phyloP scores from a whole-genome alignment of 345 rosid species.

The Gossypium thurberi region DNA sequence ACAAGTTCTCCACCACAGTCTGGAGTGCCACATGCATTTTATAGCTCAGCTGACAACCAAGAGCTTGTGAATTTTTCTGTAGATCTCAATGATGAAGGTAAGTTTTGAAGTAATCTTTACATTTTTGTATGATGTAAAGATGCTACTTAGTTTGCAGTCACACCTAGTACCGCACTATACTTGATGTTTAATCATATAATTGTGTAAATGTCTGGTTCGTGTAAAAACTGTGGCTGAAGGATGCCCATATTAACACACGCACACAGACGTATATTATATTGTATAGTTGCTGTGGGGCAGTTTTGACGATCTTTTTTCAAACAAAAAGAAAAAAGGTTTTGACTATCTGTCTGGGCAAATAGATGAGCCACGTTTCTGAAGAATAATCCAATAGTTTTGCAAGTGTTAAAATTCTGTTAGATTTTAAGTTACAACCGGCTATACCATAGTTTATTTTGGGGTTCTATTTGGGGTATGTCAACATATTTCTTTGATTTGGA shows the following conservation, averaged over 20 bases:
- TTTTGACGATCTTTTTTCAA: neutral
- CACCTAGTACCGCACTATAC: neutral
- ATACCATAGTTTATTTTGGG: neutral
- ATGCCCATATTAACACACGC: neutral
- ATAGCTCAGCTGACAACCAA: slow-evolving; percentile 37
- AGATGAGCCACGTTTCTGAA: neutral
- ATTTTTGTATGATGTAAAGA: neutral
- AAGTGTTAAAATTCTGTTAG: neutral
- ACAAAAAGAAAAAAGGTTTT: no score
- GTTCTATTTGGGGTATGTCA: neutral
- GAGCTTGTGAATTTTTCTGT: neutral
- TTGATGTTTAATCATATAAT: neutral
- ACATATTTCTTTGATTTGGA: neutral
- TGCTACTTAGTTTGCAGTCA: neutral
- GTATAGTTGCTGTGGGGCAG: neutral
- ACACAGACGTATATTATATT: neutral
- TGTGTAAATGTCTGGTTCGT: neutral
- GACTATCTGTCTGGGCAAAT: neutral
- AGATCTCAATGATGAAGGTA: slow-evolving; percentile 12
- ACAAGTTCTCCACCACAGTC: slow-evolving; percentile 38
- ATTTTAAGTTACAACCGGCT: neutral
- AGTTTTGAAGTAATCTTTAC: neutral
- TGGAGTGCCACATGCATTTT: slow-evolving; percentile 22
- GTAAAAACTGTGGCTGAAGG: neutral
- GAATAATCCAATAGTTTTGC: neutral